A percentile compares a stretch with the other conserved stretches of the same genome.
Conservation (phyloP, 768 basidiomycete species). For the Auriscalpium microsporum region DNA sequence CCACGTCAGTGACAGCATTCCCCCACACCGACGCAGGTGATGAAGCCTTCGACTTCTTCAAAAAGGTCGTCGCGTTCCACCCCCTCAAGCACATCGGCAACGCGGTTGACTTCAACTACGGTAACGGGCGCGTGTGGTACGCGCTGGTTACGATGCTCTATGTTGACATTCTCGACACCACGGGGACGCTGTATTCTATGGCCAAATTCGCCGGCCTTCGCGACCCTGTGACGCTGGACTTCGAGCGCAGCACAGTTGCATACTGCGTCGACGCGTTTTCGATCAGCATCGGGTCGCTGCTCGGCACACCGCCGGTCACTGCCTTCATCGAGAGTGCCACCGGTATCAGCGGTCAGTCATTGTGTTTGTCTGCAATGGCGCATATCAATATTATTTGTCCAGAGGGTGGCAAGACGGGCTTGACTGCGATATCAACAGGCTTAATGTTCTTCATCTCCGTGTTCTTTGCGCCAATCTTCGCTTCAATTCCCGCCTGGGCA, state of each 20-base stretch:
- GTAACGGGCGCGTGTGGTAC: slow-evolving; percentile 76
- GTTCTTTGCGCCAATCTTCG: slow-evolving; percentile 86
- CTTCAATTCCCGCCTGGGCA: slow-evolving; percentile 80
- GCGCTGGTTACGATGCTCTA: slow-evolving; percentile 85
- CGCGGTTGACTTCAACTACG: slow-evolving; percentile 36
- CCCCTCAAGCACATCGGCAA: slow-evolving; percentile 54
- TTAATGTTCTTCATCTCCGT: slow-evolving; percentile 75
- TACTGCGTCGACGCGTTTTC: slow-evolving; percentile 79
- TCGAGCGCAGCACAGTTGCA: slow-evolving; percentile 74
- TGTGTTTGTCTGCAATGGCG: not conserved
- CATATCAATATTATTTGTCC: slow-evolving; percentile 7
- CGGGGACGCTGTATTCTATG: slow-evolving; percentile 83
- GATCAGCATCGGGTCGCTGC: slow-evolving; percentile 72
- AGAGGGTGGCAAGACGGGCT: slow-evolving; percentile 85
- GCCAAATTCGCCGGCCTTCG: slow-evolving; percentile 86
- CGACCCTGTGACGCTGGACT: slow-evolving; percentile 77
- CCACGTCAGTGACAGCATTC: slow-evolving; percentile 73
- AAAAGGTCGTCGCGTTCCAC: slow-evolving; percentile 73
- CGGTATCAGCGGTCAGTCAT: slow-evolving; percentile 55
- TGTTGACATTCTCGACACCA: slow-evolving; percentile 65
- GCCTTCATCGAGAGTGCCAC: slow-evolving; percentile 80
- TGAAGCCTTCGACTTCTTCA: slow-evolving; percentile 75
- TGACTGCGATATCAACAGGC: slow-evolving; percentile 67
- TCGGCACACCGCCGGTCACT: slow-evolving; percentile 77
- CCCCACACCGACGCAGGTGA: slow-evolving; percentile 64